Evolutionary conservation across 441 rosid genomes (phyloP).

Genomic region (Gossypium aridum): DNA sequence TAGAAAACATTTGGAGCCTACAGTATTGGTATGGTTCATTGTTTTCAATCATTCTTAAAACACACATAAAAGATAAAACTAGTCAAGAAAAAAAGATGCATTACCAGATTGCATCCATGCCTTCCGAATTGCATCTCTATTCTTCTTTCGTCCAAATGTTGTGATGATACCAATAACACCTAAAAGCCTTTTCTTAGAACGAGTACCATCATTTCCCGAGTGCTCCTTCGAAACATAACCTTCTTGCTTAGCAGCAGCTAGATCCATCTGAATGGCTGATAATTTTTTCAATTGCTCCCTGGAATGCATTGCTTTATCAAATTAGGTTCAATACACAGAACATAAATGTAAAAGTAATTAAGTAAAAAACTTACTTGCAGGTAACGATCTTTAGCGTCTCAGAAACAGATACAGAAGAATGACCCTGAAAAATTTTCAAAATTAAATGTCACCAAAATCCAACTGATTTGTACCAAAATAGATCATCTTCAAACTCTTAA

Average conservation of each 20-base stretch:
- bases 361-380: constrained; percentile 40
- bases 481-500: neutral
- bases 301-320: neutral
- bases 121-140: constrained; percentile 57
- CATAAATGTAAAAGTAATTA: neutral
- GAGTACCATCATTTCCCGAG: constrained; percentile 21
- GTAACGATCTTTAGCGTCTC: constrained; percentile 45
- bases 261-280: constrained; percentile 47
- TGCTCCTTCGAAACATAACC: constrained; percentile 44
- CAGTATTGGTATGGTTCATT: neutral
- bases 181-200: constrained; percentile 36
- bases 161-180: constrained; percentile 55
- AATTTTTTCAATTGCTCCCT: constrained; percentile 57
- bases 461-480: neutral
- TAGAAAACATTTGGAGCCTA: neutral
- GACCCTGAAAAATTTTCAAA: constrained; percentile 26
- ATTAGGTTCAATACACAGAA: neutral
- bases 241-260: constrained; percentile 44
- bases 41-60: neutral
- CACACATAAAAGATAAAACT: neutral
- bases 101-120: constrained; percentile 79
- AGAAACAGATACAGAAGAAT: constrained; percentile 44
- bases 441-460: neutral
- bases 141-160: constrained; percentile 47
- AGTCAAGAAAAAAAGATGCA: neutral